Evolutionary conservation across 2,329 filamentous ascomycete genomes (phyloP).

Genomic region (Ascochyta pisi): DNA sequence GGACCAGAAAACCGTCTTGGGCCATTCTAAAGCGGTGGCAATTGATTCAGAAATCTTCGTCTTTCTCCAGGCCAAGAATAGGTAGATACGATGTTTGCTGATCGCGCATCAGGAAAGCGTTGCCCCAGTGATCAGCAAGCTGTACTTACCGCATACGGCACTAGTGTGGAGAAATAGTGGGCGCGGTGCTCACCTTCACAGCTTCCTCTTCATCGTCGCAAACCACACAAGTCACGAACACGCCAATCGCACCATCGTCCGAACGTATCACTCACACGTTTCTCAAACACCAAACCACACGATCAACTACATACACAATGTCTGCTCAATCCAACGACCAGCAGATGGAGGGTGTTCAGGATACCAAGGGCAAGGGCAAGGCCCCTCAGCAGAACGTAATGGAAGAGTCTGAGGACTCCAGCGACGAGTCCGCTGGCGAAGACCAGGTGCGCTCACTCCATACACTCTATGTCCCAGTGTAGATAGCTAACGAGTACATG

Average conservation of each 20-base stretch:
- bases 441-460: conserved; percentile 57
- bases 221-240: conserved; percentile 27
- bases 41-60: background rate
- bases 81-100: conserved; percentile 17
- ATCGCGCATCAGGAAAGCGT: conserved; percentile 23
- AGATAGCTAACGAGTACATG: conserved; percentile 35
- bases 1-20: too few species aligned
- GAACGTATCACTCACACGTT: conserved; percentile 21
- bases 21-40: too few species aligned
- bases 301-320: conserved; percentile 30
- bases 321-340: conserved; percentile 45
- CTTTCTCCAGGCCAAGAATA: background rate
- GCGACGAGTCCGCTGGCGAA: conserved; percentile 71
- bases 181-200: conserved; percentile 29
- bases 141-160: conserved; percentile 9
- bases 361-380: conserved; percentile 88
- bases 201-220: conserved; percentile 29
- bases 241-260: conserved; percentile 24
- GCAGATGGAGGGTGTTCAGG: conserved; percentile 48
- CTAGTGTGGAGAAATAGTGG: conserved; percentile 16
- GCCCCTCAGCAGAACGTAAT: conserved; percentile 66
- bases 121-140: conserved; percentile 19
- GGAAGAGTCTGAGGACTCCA: conserved; percentile 75
- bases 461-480: conserved; percentile 7
- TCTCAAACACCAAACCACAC: conserved; percentile 8